Evolutionary conservation across 192 early-diverging fungal species (phyloP).

Genomic region (Coemansia sp.): DNA sequence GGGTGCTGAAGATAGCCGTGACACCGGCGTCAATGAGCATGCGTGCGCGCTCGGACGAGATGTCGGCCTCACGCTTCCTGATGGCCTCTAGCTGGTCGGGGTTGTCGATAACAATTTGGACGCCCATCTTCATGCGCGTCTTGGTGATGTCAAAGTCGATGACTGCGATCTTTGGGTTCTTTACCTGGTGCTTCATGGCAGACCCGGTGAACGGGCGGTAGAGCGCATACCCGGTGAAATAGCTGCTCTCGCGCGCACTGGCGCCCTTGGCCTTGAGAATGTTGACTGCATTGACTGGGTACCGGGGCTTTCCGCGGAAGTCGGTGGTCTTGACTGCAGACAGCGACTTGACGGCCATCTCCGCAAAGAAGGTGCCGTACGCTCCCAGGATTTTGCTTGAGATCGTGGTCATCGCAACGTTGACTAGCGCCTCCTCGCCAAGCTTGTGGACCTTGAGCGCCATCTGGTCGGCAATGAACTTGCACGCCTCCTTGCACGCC

Average conservation of each 20-base stretch:
- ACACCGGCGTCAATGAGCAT: conserved; percentile 95
- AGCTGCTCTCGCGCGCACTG: conserved; percentile 80
- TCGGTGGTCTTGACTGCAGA: conserved; percentile 87
- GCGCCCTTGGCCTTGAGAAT: conserved; percentile 97
- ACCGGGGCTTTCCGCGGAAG: conserved; percentile 81
- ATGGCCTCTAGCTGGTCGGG: conserved; percentile 98
- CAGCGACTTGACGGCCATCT: conserved; percentile 92
- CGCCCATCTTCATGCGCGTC: conserved; percentile 95
- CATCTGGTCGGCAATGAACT: conserved; percentile 97
- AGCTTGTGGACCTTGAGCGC: conserved; percentile 91
- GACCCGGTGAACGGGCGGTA: conserved; percentile 97
- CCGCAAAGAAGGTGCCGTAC: conserved; percentile 96
- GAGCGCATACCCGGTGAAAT: conserved; percentile 93
- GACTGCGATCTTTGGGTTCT: conserved; percentile 92
- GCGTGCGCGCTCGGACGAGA: conserved; percentile 92
- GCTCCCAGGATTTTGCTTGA: conserved; percentile 97
- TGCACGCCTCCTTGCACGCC: conserved; percentile 96
- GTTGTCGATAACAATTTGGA: conserved; percentile 98
- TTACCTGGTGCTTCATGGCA: conserved; percentile 88
- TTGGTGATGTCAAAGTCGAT: conserved; percentile 99
- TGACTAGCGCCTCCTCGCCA: conserved; percentile 89
- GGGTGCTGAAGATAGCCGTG: conserved; percentile 97
- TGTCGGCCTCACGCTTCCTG: conserved; percentile 88
- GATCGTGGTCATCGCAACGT: conserved; percentile 98
- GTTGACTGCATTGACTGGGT: conserved; percentile 97